Percentiles rank a stretch among this genome's conserved stretches.
phyloP scores from a whole-genome alignment of 768 basidiomycete species.

The Tulasnella sp. region DNA sequence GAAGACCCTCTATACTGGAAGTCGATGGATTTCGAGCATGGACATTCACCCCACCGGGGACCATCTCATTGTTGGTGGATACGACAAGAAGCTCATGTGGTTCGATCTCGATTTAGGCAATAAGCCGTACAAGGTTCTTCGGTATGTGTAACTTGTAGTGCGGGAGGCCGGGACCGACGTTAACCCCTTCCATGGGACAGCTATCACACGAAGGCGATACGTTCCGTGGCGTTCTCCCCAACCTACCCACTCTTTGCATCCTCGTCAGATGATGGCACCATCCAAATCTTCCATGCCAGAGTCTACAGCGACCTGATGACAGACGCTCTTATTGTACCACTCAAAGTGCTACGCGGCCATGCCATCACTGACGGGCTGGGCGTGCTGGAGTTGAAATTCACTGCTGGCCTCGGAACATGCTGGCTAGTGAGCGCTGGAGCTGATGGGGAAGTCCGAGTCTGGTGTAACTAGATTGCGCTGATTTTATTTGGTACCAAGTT shows the following conservation, averaged over 20 bases:
- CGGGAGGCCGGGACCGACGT: not conserved
- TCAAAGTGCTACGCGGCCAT: constrained; percentile 96
- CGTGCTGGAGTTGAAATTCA: constrained; percentile 87
- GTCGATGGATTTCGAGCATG: constrained; percentile 97
- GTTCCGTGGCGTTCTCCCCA: constrained; percentile 91
- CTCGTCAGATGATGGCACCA: constrained; percentile 94
- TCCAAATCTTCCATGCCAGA: constrained; percentile 95
- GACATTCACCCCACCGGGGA: constrained; percentile 96
- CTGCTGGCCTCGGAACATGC: constrained; percentile 45
- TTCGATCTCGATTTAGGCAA: constrained; percentile 96
- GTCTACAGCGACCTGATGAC: constrained; percentile 96
- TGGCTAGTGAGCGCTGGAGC: constrained; percentile 94
- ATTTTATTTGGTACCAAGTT: not conserved
- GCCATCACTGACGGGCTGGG: constrained; percentile 82
- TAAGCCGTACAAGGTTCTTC: constrained; percentile 95
- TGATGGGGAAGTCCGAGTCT: constrained; percentile 84
- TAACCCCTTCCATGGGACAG: constrained; percentile 48
- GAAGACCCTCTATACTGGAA: constrained; percentile 93
- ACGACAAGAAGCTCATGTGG: constrained; percentile 98
- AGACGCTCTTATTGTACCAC: constrained; percentile 94
- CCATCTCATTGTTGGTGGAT: constrained; percentile 95
- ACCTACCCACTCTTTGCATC: constrained; percentile 95
- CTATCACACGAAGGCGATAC: constrained; percentile 92
- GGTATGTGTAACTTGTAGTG: constrained; percentile 53
- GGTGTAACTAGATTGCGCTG: constrained; percentile 48